A percentile compares a stretch with the other conserved stretches of the same genome.
These are phyloP conservation scores for Persicaria maculosa DNA, from an alignment of 148 eudicot species.

Conservation along the genomic window DNA sequence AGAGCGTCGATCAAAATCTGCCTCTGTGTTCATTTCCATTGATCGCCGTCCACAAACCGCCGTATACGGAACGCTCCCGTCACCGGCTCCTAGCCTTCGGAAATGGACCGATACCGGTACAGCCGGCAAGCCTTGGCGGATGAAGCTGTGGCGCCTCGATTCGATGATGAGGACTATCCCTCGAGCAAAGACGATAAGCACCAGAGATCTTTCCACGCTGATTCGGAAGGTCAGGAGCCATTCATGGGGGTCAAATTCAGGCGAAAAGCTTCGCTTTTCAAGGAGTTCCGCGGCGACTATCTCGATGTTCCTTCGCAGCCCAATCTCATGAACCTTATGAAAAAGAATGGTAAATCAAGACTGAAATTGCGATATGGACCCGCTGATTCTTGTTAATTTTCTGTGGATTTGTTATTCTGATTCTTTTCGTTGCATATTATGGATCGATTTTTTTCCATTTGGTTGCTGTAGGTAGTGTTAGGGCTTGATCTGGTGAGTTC, in stretches of 20 bases:
- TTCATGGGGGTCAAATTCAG: conserved; percentile 70
- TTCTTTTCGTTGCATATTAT: not conserved
- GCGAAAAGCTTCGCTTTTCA: conserved; percentile 44
- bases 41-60: too few relatives aligned
- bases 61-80: too few relatives aligned
- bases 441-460: not conserved
- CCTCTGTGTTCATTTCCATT: too few relatives aligned
- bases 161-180: not conserved
- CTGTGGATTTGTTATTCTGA: not conserved
- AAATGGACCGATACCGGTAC: not conserved
- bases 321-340: conserved; percentile 56
- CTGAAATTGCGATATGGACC: not conserved
- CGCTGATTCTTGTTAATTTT: not conserved
- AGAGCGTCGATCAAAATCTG: too few relatives aligned
- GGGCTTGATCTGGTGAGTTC: not conserved
- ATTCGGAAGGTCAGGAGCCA: conserved; percentile 44
- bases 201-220: conserved; percentile 1
- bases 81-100: not conserved
- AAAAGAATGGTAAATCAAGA: conserved; percentile 59
- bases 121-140: not conserved
- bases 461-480: not conserved
- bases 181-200: not conserved
- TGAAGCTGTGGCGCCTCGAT: not conserved
- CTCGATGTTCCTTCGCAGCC: conserved; percentile 58
- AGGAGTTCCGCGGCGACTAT: conserved; percentile 64